Evolutionary conservation across 2,329 filamentous ascomycete genomes (phyloP), one percentile per base, ranked within the genome.

Genomic region (Hypoxylon sp.): DNA sequence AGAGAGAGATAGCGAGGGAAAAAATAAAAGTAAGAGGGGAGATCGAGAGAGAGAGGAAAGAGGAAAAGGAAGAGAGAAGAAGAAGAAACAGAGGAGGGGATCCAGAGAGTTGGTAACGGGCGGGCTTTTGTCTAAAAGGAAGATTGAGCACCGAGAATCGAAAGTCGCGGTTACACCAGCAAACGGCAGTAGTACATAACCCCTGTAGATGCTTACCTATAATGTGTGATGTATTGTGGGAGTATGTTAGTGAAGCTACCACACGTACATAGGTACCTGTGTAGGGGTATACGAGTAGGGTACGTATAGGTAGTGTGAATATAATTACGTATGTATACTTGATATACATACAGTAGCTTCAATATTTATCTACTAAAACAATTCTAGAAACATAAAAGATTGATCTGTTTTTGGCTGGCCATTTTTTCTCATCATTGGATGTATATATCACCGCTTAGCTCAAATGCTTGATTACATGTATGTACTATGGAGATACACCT

Each of bases 31-130:
- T 47, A 37, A 66, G 55, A 26, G 29, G 42, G 53, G 42, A 60
- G n/a, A 53, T 22, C 42, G 19, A 61, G 54, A 44, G 47, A 65
- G 58, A 53, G 59, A 35, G 26, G 29, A 24, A 59, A 46, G 24
- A 46, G 39, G 31, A 35, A 33, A 57, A 60, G 59, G 58, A 67
- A 52, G 50, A 58, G 66, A 54, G 68, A 67, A 68, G 62, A 67
- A 68, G 62, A 54, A 50, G 55, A 59, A 65, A 71, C 66, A 69
- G 53, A 50, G 64, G 69, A 73, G 57, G 65, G 70, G 71, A 76
- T 74, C 75, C 74, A 77, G 74, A 74, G 66, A 73, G 70, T 73
- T 66, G 75, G 74, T 74, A 76, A 73, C 66, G 70, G 71, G 71
- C 67, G 74, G 74, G 71, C 64, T 74, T 74, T 74, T 73, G 73